Evolutionary conservation across 2,329 filamentous ascomycete genomes (phyloP).

Genomic region (Nigrospora sphaerica): DNA sequence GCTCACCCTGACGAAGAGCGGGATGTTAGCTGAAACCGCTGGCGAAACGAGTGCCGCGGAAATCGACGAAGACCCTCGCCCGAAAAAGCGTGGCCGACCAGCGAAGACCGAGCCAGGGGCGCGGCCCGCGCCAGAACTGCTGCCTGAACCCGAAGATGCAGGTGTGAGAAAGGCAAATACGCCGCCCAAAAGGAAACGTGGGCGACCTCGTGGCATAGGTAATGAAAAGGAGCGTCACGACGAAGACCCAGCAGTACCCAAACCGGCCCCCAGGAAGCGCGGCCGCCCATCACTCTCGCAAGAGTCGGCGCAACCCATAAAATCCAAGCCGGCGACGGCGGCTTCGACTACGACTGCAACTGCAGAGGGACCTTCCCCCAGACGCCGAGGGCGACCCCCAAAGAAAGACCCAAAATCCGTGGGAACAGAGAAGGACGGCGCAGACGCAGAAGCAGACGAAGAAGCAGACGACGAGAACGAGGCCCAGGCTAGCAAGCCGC

Average conservation of each 20-base stretch:
- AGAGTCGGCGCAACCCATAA: constrained; percentile 4
- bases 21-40: constrained; percentile 3
- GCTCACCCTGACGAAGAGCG: constrained; percentile 10
- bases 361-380: constrained; percentile 2
- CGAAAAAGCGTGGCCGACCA: constrained; percentile 16
- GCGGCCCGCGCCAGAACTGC: constrained; percentile 3
- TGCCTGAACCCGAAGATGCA: constrained; percentile 9
- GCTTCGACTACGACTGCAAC: neutral
- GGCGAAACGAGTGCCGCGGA: constrained; percentile 7
- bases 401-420: constrained; percentile 4
- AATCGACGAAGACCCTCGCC: constrained; percentile 9
- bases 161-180: constrained; percentile 6
- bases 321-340: neutral
- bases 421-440: constrained; percentile 4
- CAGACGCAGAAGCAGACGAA: constrained; percentile 19
- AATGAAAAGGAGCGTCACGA: neutral
- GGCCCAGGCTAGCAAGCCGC: neutral
- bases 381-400: constrained; percentile 7
- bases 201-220: constrained; percentile 9
- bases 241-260: constrained; percentile 1
- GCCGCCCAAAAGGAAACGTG: constrained; percentile 17
- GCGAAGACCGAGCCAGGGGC: constrained; percentile 6
- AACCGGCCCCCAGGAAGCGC: constrained; percentile 14
- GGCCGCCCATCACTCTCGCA: constrained; percentile 16
- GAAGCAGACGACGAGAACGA: constrained; percentile 24